phyloP scores from a whole-genome alignment of 2,329 filamentous ascomycete genomes.

The Fusarium concolor region DNA sequence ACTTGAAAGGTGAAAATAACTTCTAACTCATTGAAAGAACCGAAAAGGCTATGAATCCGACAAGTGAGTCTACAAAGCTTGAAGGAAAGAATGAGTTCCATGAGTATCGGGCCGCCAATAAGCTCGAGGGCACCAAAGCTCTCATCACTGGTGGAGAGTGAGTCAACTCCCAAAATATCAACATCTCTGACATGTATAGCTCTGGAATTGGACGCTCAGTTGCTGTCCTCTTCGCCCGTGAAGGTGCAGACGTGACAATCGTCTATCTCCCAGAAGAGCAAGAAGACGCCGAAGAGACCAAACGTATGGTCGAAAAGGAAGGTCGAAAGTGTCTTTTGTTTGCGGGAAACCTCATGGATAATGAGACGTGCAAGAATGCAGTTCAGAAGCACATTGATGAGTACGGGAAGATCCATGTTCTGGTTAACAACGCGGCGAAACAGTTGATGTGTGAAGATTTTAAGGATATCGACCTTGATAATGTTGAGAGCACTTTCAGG shows the following conservation, averaged over 20 bases:
- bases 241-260: constrained; percentile 68
- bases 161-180: too few species aligned
- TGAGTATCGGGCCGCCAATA: constrained; percentile 59
- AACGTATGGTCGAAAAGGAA: constrained; percentile 63
- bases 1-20: background rate
- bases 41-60: constrained; percentile 55
- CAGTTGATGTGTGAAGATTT: constrained; percentile 66
- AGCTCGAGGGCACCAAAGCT: constrained; percentile 62
- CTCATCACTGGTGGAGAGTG: constrained; percentile 69
- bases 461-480: constrained; percentile 64
- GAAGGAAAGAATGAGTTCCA: constrained; percentile 53
- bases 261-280: constrained; percentile 67
- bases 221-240: constrained; percentile 66
- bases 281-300: constrained; percentile 65
- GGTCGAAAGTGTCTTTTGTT: constrained; percentile 61
- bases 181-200: constrained; percentile 41
- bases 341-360: constrained; percentile 61
- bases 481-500: constrained; percentile 67
- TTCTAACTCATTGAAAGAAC: constrained; percentile 27
- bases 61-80: constrained; percentile 55
- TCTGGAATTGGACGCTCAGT: constrained; percentile 67
- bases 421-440: constrained; percentile 70
- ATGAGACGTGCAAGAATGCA: constrained; percentile 61
- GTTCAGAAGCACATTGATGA: constrained; percentile 65
- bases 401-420: constrained; percentile 59